phyloP scores from a whole-genome alignment of 2,329 filamentous ascomycete genomes.

The Paramyrothecium sp. region DNA sequence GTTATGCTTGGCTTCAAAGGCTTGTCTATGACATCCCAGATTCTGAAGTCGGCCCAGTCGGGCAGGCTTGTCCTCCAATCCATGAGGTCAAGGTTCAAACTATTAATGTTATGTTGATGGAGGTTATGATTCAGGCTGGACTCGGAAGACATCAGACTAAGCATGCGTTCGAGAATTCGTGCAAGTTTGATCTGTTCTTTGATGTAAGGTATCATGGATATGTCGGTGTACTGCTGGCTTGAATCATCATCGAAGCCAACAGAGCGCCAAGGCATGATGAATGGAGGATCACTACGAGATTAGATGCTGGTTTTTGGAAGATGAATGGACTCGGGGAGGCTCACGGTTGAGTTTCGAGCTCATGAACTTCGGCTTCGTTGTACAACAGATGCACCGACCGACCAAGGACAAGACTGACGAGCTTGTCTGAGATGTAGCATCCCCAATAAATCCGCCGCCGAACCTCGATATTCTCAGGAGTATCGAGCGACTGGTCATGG shows the following conservation, averaged over 20 bases:
- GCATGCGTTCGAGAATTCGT: conserved; percentile 16
- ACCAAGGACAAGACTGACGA: conserved; percentile 16
- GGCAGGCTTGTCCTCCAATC: conserved; percentile 15
- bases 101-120: conserved; percentile 7
- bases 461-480: conserved; percentile 21
- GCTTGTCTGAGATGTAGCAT: conserved; percentile 24
- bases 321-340: too few species aligned
- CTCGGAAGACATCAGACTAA: conserved; percentile 10
- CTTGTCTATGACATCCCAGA: conserved; percentile 14
- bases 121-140: conserved; percentile 4
- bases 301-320: not conserved
- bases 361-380: conserved; percentile 10
- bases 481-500: conserved; percentile 14
- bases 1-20: conserved; percentile 13
- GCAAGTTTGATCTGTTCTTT: conserved; percentile 17
- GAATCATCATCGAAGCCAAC: conserved; percentile 15
- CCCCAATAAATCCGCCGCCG: conserved; percentile 26
- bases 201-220: conserved; percentile 15
- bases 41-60: conserved; percentile 14
- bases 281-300: conserved; percentile 13
- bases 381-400: conserved; percentile 12
- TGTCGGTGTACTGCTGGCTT: conserved; percentile 5
- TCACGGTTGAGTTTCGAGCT: conserved; percentile 4
- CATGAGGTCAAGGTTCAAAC: conserved; percentile 16
- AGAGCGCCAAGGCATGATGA: conserved; percentile 18